Evolutionary conservation across 2,329 filamentous ascomycete species (phyloP), one percentile per base, ranked within the genome.

Genomic region (Fusarium incarnatum): DNA sequence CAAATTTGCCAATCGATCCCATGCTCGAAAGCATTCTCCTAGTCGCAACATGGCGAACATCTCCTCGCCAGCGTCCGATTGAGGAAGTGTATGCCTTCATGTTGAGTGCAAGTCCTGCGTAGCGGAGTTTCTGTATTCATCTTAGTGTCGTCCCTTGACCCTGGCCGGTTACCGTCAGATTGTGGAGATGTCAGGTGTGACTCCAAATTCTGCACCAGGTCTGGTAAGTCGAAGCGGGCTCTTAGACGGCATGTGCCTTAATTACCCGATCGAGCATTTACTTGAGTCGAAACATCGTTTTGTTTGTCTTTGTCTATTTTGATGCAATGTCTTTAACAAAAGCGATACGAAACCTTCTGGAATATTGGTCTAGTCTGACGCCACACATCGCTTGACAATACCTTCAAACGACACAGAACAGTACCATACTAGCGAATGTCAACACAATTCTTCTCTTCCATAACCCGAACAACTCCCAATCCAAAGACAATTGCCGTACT

Each of bases 151-250:
- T 22, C 16, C 10, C n/a, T 28, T 44, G 12, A 18, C 23, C 18
- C 57, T 23, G 15, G 42, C 15, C 7, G 18, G 11, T 40, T 30
- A 12, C 34, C 23, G 44, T 25, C n/a, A 25, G 45, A 37, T 20
- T 37, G 61, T 58, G 60, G 60, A 41, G 50, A 59, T 46, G 18
- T 25, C 22, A 25, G 22, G 20, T 44, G 56, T 46, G 18, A n/a
- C 45, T 27, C 25, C 25, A 32, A 58, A 7, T 30, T 44, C 27
- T 53, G 25, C 18, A 16, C 46, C 41, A 2, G 11, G 30, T 28
- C 45, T 42, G 52, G 62, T 45, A 64, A 12, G 32, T 52, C 40
- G 34, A 64, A 59, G 60, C 62, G 61, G n/a, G n/a, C n/a, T n/a
- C n/a, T n/a, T n/a, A 5, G 40, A 32, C 20, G 3, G 7, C 37